Conservation (phyloP, 805 yeast species). For the Saturnispora saitoi region DNA sequence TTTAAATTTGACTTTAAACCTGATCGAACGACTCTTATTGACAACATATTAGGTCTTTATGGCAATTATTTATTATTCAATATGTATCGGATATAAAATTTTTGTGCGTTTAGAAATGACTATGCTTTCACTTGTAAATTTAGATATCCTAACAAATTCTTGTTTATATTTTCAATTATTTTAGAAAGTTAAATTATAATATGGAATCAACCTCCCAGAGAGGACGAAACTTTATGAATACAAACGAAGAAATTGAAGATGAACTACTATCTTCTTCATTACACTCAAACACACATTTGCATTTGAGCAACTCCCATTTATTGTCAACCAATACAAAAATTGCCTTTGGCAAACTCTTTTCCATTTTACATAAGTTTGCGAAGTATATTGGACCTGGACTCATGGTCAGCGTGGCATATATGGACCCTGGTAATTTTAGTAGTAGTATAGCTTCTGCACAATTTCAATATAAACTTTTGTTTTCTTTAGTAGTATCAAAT, state of each 20-base stretch:
- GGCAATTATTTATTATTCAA: not conserved
- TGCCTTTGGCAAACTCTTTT: not conserved
- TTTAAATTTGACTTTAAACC: not conserved
- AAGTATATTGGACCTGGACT: conserved; percentile 82
- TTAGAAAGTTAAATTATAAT: not conserved
- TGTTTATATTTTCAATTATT: not conserved
- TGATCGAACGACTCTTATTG: not conserved
- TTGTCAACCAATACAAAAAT: not conserved
- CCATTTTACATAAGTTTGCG: conserved; percentile 25
- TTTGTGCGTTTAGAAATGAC: not conserved
- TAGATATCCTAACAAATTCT: not conserved
- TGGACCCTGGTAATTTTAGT: conserved; percentile 97
- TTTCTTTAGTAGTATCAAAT: conserved; percentile 72
- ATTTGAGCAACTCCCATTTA: not conserved
- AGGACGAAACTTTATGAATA: not conserved
- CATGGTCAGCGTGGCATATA: conserved; percentile 90
- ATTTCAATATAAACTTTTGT: conserved; percentile 68
- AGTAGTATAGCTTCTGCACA: conserved; percentile 81
- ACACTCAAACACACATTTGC: not conserved
- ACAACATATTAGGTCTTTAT: not conserved
- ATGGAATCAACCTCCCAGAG: not conserved
- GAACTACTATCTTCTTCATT: not conserved
- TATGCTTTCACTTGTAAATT: too few species aligned
- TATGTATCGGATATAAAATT: not conserved
- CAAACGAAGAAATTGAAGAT: too few species aligned